These are phyloP conservation scores for Setomelanomma holmii DNA, from an alignment of 2,329 filamentous ascomycete species.

Conservation along the genomic window DNA sequence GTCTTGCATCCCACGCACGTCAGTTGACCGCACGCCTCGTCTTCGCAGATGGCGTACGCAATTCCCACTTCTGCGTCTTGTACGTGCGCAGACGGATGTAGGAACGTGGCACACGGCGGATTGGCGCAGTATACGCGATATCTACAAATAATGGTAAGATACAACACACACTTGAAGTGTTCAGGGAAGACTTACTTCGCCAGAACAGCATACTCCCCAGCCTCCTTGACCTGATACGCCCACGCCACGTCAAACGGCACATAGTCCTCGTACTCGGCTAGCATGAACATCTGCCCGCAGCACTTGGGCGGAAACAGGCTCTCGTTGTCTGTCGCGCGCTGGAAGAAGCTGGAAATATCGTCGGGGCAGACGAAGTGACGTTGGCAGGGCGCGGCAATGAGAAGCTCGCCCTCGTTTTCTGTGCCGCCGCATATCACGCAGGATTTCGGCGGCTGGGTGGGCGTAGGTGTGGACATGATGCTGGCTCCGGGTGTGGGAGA, in stretches of 20 bases:
- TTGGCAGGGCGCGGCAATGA: conserved; percentile 29
- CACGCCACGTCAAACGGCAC: conserved; percentile 26
- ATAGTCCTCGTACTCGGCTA: conserved; percentile 28
- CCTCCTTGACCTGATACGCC: conserved; percentile 32
- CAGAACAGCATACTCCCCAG: conserved; percentile 37
- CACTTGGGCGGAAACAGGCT: conserved; percentile 39
- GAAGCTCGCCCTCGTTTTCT: conserved; percentile 18
- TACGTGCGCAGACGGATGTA: conserved; percentile 26
- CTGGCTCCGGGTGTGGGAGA: no score
- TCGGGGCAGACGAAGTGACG: conserved; percentile 33
- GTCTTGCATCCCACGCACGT: conserved; percentile 36
- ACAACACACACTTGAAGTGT: no score
- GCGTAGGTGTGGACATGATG: no score
- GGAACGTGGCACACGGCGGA: conserved; percentile 27
- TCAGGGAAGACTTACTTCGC: conserved; percentile 28
- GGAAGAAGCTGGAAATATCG: conserved; percentile 31
- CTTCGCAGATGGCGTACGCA: conserved; percentile 32
- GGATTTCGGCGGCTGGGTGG: conserved; percentile 5
- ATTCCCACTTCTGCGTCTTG: conserved; percentile 15
- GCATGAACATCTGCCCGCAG: conserved; percentile 31
- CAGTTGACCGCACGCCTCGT: conserved; percentile 21
- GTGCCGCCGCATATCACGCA: conserved; percentile 36
- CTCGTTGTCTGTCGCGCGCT: conserved; percentile 34
- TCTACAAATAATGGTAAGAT: conserved; percentile 16
- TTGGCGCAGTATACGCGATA: conserved; percentile 38